Percentiles rank a stretch among this genome's conserved stretches.
Conservation (phyloP, 768 basidiomycete genomes). For the Amanita thiersii region DNA sequence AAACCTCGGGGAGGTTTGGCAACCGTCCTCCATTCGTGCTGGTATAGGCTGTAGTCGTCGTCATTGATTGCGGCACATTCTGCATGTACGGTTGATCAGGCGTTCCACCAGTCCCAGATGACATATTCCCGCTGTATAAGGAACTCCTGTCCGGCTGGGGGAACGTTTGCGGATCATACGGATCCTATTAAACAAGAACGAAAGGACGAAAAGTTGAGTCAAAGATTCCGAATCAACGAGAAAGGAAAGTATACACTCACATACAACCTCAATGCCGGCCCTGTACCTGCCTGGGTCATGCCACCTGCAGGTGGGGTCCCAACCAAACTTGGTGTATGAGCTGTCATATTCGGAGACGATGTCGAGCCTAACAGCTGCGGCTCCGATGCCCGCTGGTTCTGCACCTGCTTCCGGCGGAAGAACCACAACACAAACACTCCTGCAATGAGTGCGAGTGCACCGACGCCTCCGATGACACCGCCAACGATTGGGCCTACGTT, state of each 20-base stretch:
- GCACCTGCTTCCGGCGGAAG: not conserved
- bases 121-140: too few relatives aligned
- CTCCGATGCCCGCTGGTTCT: not conserved
- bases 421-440: not conserved
- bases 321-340: not conserved
- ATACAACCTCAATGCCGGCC: not conserved
- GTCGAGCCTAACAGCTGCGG: not conserved
- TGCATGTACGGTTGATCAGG: too few relatives aligned
- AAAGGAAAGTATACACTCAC: not conserved
- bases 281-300: not conserved
- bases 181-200: too few relatives aligned
- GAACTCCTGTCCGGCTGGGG: too few relatives aligned
- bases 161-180: too few relatives aligned
- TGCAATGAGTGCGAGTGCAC: not conserved
- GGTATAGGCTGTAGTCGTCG: too few relatives aligned
- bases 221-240: too few relatives aligned
- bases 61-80: too few relatives aligned
- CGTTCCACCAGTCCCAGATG: too few relatives aligned
- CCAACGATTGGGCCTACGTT: not conserved
- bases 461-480: conserved; percentile 1
- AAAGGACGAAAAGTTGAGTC: too few relatives aligned
- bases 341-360: not conserved
- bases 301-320: not conserved
- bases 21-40: too few relatives aligned
- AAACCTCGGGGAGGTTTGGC: too few relatives aligned